Evolutionary conservation across 2,329 filamentous ascomycete species (phyloP).

Genomic region (Cercospora citrullina): DNA sequence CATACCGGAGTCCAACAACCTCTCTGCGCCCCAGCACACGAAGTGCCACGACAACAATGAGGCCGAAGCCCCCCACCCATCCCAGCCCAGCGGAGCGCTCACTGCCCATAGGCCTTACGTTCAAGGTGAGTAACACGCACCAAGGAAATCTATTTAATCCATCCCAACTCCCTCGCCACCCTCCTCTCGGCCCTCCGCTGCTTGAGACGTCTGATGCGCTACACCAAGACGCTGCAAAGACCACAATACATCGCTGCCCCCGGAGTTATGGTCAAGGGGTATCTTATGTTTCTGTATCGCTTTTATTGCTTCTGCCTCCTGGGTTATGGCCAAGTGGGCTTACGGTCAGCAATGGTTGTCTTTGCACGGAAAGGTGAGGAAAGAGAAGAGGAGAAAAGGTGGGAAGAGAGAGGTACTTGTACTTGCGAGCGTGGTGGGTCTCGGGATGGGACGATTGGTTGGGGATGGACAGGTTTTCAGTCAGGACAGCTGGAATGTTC

Average conservation of each 20-base stretch:
- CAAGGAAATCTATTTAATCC: neutral
- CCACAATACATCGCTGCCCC: conserved; percentile 1
- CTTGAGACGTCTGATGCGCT: neutral
- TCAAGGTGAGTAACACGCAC: neutral
- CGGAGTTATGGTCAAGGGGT: neutral
- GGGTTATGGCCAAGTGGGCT: neutral
- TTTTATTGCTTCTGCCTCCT: neutral
- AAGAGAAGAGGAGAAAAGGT: neutral
- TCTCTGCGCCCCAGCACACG: neutral
- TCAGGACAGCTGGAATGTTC: neutral
- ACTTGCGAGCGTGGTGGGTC: neutral
- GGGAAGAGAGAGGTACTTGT: neutral
- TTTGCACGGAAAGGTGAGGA: neutral
- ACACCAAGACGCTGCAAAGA: neutral
- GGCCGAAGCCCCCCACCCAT: conserved; percentile 1
- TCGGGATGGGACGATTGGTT: neutral
- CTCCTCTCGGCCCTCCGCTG: neutral
- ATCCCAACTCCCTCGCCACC: neutral
- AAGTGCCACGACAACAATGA: neutral
- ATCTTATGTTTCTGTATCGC: neutral
- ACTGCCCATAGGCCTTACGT: conserved; percentile 2
- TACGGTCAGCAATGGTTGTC: neutral
- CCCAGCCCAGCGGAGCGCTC: neutral
- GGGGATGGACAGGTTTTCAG: neutral
- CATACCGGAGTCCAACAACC: neutral